Percentiles rank a stretch among this genome's conserved stretches.
Evolutionary conservation across 1,139 yeast species (phyloP).

Genomic region (Candida buenavistaensis): DNA sequence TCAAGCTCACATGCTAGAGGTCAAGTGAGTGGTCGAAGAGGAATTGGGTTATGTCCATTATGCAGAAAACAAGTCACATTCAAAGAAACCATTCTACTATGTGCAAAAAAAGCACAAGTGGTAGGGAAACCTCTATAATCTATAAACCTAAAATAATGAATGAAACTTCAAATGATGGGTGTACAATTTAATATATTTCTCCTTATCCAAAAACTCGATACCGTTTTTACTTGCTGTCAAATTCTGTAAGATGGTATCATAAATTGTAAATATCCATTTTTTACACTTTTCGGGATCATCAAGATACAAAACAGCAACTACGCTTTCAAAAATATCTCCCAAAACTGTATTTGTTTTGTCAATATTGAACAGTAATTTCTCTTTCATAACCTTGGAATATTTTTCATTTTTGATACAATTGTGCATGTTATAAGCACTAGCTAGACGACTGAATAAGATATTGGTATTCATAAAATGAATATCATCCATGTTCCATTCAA

Average conservation of each 20-base stretch:
- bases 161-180: conserved; percentile 5
- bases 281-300: conserved; percentile 14
- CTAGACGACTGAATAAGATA: conserved; percentile 13
- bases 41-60: conserved; percentile 47
- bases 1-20: conserved; percentile 47
- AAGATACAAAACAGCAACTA: conserved; percentile 15
- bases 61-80: conserved; percentile 43
- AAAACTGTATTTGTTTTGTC: conserved; percentile 11
- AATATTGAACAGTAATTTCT: conserved; percentile 1
- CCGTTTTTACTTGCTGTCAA: conserved; percentile 9
- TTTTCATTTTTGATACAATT: conserved; percentile 5
- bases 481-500: conserved; percentile 12
- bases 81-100: conserved; percentile 39
- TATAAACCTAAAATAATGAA: conserved; percentile 4
- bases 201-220: conserved; percentile 11
- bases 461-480: conserved; percentile 15
- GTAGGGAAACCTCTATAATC: conserved; percentile 17
- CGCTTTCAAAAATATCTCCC: conserved; percentile 18
- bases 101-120: conserved; percentile 27
- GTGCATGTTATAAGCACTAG: conserved; percentile 15
- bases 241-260: conserved; percentile 10
- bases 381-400: conserved; percentile 5
- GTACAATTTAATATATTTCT: conserved; percentile 6
- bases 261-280: conserved; percentile 15
- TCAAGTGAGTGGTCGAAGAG: conserved; percentile 37